These are phyloP conservation scores for Polytolypa hystricis DNA, from an alignment of 2,329 filamentous ascomycete genomes.

Conservation along the genomic window DNA sequence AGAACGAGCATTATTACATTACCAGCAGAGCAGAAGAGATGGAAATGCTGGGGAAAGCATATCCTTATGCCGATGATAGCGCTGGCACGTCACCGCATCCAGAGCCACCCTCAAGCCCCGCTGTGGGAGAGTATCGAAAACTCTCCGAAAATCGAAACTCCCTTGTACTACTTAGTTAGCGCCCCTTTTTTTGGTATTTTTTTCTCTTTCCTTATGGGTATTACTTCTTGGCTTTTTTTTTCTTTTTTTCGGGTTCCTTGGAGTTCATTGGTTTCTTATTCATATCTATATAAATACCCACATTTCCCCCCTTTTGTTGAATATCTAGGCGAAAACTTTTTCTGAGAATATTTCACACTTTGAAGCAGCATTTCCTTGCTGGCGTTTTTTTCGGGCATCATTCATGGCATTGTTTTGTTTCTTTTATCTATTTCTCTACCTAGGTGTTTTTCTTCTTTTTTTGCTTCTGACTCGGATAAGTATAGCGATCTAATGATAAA, in stretches of 20 bases:
- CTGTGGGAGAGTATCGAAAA: slow-evolving; percentile 24
- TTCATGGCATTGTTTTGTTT: too few relatives aligned
- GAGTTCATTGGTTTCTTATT: too few relatives aligned
- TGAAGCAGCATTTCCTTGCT: too few relatives aligned
- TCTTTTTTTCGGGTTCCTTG: background rate
- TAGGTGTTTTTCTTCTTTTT: too few relatives aligned
- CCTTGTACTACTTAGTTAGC: slow-evolving; percentile 18
- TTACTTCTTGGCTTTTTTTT: background rate
- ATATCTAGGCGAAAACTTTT: too few relatives aligned
- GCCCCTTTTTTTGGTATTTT: background rate
- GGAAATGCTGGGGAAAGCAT: background rate
- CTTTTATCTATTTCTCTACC: too few relatives aligned
- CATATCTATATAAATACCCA: too few relatives aligned
- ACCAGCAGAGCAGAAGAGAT: slow-evolving; percentile 19
- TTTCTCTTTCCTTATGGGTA: background rate
- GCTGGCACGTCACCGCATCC: slow-evolving; percentile 11
- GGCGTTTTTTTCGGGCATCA: too few relatives aligned
- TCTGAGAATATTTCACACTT: too few relatives aligned
- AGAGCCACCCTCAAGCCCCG: slow-evolving; percentile 16
- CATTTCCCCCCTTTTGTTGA: too few relatives aligned
- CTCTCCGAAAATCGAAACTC: slow-evolving; percentile 20
- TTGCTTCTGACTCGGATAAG: too few relatives aligned
- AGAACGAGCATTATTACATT: slow-evolving; percentile 44
- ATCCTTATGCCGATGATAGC: slow-evolving; percentile 11
- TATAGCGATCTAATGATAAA: too few relatives aligned